These are phyloP conservation scores for Tricharina praecox DNA, from an alignment of 495 filamentous ascomycete species.

Conservation along the genomic window DNA sequence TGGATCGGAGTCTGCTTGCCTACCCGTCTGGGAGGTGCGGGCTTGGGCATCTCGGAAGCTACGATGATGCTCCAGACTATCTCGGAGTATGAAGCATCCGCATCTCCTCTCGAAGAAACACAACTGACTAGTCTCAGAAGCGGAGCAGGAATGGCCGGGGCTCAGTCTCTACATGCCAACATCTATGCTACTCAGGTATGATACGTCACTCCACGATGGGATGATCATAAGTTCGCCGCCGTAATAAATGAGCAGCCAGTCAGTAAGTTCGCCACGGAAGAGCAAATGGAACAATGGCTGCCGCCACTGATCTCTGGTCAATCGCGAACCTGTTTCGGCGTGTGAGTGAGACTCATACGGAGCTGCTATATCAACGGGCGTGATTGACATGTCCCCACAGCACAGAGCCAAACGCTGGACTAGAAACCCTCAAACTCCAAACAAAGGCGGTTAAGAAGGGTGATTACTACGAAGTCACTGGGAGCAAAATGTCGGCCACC, in stretches of 20 bases:
- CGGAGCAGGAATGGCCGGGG: constrained; percentile 62
- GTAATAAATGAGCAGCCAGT: constrained; percentile 46
- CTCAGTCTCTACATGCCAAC: constrained; percentile 59
- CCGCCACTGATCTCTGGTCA: constrained; percentile 51
- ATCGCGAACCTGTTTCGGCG: constrained; percentile 56
- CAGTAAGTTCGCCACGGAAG: constrained; percentile 46
- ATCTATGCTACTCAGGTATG: constrained; percentile 8
- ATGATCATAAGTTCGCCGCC: no score
- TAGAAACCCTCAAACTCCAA: constrained; percentile 53
- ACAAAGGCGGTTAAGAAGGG: constrained; percentile 40
- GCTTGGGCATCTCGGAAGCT: constrained; percentile 63
- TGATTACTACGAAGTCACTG: constrained; percentile 44
- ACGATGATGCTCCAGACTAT: constrained; percentile 79
- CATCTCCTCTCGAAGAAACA: no score
- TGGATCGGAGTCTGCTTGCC: constrained; percentile 70
- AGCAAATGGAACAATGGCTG: constrained; percentile 44
- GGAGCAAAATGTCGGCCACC: constrained; percentile 47
- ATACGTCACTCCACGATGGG: no score
- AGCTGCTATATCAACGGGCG: no score
- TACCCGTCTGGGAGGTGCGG: constrained; percentile 52
- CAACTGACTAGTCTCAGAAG: constrained; percentile 26
- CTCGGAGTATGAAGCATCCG: constrained; percentile 7
- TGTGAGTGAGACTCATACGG: no score
- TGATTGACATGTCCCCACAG: constrained; percentile 6
- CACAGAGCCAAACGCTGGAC: constrained; percentile 50